Conservation (phyloP, 2,329 filamentous ascomycete species). For the Xylariaceae sp. region DNA sequence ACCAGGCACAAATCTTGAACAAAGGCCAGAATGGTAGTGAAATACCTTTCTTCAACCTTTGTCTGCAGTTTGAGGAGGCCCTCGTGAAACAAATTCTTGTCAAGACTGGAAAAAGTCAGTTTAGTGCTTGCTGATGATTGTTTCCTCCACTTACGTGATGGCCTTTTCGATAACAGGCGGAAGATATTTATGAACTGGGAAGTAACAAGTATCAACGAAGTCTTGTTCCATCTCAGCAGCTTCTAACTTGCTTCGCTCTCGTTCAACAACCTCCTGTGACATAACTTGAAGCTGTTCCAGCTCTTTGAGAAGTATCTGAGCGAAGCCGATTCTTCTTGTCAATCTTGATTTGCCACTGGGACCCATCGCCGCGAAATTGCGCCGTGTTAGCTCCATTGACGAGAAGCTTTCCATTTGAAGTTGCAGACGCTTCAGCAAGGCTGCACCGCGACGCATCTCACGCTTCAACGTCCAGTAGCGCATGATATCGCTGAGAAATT, state of each 20-base stretch:
- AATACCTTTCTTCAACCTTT: conserved; percentile 51
- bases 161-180: conserved; percentile 76
- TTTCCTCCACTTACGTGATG: conserved; percentile 60
- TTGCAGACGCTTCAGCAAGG: conserved; percentile 87
- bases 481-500: conserved; percentile 88
- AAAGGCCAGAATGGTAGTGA: conserved; percentile 55
- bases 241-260: conserved; percentile 74
- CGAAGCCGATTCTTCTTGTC: conserved; percentile 82
- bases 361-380: conserved; percentile 95
- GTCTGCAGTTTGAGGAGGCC: conserved; percentile 47
- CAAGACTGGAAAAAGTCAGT: conserved; percentile 51
- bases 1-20: conserved; percentile 52
- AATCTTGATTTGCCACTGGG: conserved; percentile 74
- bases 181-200: conserved; percentile 76
- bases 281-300: conserved; percentile 71
- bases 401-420: conserved; percentile 95
- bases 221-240: conserved; percentile 71
- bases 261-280: conserved; percentile 65
- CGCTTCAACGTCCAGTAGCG: conserved; percentile 98
- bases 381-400: conserved; percentile 92
- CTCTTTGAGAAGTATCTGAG: conserved; percentile 68
- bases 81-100: conserved; percentile 56
- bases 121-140: conserved; percentile 3
- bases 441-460: conserved; percentile 85
- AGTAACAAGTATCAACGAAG: conserved; percentile 86